A percentile compares a stretch with the other conserved stretches of the same genome.
phyloP scores from a whole-genome alignment of 1,139 yeast genomes.

The Protomyces gravidus region DNA sequence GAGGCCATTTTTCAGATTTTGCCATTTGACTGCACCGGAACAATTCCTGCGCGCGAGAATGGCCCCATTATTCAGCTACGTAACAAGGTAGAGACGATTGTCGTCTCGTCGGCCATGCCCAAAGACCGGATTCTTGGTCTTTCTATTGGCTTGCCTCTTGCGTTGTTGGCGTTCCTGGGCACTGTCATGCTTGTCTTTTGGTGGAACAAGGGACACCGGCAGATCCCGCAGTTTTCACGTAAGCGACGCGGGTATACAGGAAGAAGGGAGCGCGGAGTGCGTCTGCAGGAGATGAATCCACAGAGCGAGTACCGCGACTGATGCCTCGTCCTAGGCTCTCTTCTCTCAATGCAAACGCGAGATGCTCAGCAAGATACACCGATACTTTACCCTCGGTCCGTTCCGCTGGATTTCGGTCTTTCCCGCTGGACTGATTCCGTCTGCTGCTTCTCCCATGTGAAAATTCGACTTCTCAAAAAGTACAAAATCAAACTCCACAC shows the following conservation, averaged over 20 bases:
- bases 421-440: too few relatives aligned
- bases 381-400: too few relatives aligned
- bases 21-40: constrained; percentile 6
- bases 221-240: constrained; percentile 10
- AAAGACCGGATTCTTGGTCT: constrained; percentile 13
- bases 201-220: constrained; percentile 28
- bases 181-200: constrained; percentile 19
- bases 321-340: not conserved
- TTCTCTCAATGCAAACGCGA: too few relatives aligned
- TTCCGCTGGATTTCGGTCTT: too few relatives aligned
- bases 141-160: constrained; percentile 25
- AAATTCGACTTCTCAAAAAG: too few relatives aligned
- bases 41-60: not conserved
- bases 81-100: constrained; percentile 6
- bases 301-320: constrained; percentile 2
- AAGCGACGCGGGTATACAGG: constrained; percentile 19
- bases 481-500: too few relatives aligned
- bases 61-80: constrained; percentile 21
- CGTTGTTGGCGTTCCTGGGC: constrained; percentile 16
- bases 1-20: constrained; percentile 8
- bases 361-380: too few relatives aligned
- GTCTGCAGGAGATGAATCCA: constrained; percentile 5
- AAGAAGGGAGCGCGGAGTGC: constrained; percentile 11
- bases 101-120: not conserved
- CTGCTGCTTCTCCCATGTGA: too few relatives aligned